These are phyloP conservation scores for Aspergillus novoparasiticus DNA, from an alignment of 2,329 filamentous ascomycete genomes.

Conservation along the genomic window DNA sequence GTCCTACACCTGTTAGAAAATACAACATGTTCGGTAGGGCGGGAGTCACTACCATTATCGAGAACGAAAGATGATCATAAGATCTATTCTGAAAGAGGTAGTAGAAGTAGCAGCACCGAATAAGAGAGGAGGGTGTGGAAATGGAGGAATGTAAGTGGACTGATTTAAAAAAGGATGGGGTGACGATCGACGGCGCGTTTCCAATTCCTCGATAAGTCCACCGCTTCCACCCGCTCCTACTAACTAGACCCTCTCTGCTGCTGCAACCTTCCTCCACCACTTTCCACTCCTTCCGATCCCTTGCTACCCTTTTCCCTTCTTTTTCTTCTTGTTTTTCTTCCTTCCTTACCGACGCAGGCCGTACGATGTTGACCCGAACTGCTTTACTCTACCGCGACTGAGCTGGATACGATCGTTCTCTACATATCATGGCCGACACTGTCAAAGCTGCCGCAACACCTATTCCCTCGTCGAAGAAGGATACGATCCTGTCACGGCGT, in stretches of 20 bases:
- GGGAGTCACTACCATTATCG: not conserved
- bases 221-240: not conserved
- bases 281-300: not conserved
- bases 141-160: slow-evolving; percentile 7
- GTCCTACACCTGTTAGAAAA: slow-evolving; percentile 26
- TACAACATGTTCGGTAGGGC: not conserved
- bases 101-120: not conserved
- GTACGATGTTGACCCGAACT: not conserved
- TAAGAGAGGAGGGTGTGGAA: not conserved
- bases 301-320: not conserved
- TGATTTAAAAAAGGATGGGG: not conserved
- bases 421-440: slow-evolving; percentile 11
- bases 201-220: not conserved
- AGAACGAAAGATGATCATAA: not conserved
- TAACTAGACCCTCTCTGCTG: not conserved
- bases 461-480: slow-evolving; percentile 40
- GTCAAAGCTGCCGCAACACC: slow-evolving; percentile 1
- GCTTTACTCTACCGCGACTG: not conserved
- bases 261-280: not conserved
- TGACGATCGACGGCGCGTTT: not conserved
- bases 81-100: not conserved
- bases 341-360: not conserved
- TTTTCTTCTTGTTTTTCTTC: not conserved
- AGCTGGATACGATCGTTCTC: slow-evolving; percentile 2
- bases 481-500: slow-evolving; percentile 58